phyloP scores from a whole-genome alignment of 2,329 filamentous ascomycete genomes.

The Plenodomus tracheiphilus region DNA sequence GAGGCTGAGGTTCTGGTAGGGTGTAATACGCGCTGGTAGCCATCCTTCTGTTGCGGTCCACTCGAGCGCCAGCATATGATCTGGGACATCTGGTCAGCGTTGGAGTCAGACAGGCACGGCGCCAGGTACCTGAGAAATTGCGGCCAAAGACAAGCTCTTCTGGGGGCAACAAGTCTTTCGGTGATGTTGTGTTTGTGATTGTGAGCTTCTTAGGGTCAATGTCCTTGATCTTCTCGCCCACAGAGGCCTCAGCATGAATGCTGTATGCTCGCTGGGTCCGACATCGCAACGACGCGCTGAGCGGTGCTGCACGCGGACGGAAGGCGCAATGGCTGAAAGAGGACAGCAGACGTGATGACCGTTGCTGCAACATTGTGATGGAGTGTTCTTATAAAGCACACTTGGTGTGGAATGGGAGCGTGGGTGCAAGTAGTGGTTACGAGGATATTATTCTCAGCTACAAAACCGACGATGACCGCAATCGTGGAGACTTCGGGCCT shows the following conservation, averaged over 20 bases:
- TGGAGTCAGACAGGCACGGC: neutral
- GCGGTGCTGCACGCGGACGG: constrained; percentile 29
- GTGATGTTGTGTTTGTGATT: constrained; percentile 73
- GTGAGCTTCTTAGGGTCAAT: constrained; percentile 78
- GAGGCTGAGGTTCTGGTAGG: constrained; percentile 95
- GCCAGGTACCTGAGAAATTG: constrained; percentile 76
- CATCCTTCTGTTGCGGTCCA: constrained; percentile 88
- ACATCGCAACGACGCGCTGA: constrained; percentile 51
- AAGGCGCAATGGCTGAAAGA: constrained; percentile 32
- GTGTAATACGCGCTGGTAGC: constrained; percentile 79
- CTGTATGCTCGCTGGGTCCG: constrained; percentile 53
- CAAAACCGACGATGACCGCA: constrained; percentile 33
- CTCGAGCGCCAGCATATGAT: constrained; percentile 96
- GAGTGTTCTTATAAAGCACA: constrained; percentile 10
- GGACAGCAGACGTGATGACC: constrained; percentile 40
- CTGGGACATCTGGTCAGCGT: constrained; percentile 50
- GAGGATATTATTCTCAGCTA: constrained; percentile 25
- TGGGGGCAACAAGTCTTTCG: constrained; percentile 73
- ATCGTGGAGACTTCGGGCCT: constrained; percentile 3
- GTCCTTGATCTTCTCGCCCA: constrained; percentile 60
- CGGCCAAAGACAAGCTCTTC: constrained; percentile 87
- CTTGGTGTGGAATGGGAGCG: constrained; percentile 13
- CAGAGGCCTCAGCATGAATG: constrained; percentile 52
- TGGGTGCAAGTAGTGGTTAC: constrained; percentile 10
- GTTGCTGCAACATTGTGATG: constrained; percentile 43